Base-by-base conservation (phyloP, 441 rosid species). In the Dalechampia spathulata region DNA sequence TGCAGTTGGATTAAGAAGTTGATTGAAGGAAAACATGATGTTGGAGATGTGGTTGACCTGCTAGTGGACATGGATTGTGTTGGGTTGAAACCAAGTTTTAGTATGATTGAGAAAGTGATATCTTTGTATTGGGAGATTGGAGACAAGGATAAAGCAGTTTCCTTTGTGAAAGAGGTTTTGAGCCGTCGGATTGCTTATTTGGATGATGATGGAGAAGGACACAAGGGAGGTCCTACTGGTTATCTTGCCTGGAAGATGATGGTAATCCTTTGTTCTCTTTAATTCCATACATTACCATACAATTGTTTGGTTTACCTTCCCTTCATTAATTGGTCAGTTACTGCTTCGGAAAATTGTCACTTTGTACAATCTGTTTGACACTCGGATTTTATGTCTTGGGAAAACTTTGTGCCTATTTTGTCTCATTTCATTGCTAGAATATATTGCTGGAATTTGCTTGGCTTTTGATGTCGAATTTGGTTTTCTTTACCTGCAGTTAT, bases 231-330 rank as follows among this genome's bases (percentile, higher is more conserved):
- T 37, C 96, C 95, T 12, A 69, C 78, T 46, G 98, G 98, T 4
- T 85, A 87, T 75, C 95, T 91, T 68, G 87, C 90, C 23, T 91
- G 98, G 98, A 86, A 87, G 75, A 67, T 85, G 81, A 86, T 86
- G 98, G 95, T 91, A 77, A 60, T 72, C 9, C 52, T 55, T 46
- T 23, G 48, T 30, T 30, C 8, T 30, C 34, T 30, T 30, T 8
- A 3, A 30, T 30, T 30, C 8, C n/a, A n/a, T n/a, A n/a, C n/a
- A n/a, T n/a, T n/a, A n/a, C n/a, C n/a, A n/a, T n/a, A n/a, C n/a
- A n/a, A n/a, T n/a, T n/a, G n/a, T n/a, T n/a, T n/a, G n/a, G n/a
- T n/a, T n/a, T n/a, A n/a, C n/a, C n/a, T n/a, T n/a, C n/a, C n/a
- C n/a, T n/a, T n/a, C n/a, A n/a, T n/a, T n/a, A n/a, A n/a, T n/a